These are phyloP conservation scores for Suillus variegatus DNA, from an alignment of 768 basidiomycete species.

Conservation along the genomic window DNA sequence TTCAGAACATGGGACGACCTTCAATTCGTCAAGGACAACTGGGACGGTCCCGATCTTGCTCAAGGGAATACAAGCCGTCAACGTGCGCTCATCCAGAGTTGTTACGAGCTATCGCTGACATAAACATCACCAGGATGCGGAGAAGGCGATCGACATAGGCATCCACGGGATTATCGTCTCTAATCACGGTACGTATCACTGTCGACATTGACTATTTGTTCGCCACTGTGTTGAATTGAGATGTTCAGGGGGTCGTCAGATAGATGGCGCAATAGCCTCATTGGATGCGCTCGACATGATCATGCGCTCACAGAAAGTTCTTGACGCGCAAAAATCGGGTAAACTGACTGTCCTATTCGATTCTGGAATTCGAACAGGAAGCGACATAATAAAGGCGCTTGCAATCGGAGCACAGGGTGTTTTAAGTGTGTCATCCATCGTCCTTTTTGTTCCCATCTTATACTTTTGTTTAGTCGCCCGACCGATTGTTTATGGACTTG, in stretches of 20 bases:
- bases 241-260: slow-evolving; percentile 64
- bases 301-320: slow-evolving; percentile 60
- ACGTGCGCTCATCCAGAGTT: slow-evolving; percentile 8
- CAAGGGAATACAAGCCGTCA: slow-evolving; percentile 42
- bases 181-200: slow-evolving; percentile 61
- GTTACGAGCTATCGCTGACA: not conserved
- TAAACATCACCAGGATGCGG: slow-evolving; percentile 34
- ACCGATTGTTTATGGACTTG: slow-evolving; percentile 49
- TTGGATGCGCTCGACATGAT: slow-evolving; percentile 71
- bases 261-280: slow-evolving; percentile 78
- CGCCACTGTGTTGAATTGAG: not conserved
- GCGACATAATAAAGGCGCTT: slow-evolving; percentile 56
- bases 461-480: slow-evolving; percentile 34
- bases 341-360: slow-evolving; percentile 73
- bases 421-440: slow-evolving; percentile 32
- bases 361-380: slow-evolving; percentile 55
- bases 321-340: slow-evolving; percentile 56
- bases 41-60: slow-evolving; percentile 51
- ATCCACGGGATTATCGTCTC: slow-evolving; percentile 78
- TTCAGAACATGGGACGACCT: slow-evolving; percentile 50
- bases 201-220: not conserved
- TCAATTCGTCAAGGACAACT: slow-evolving; percentile 42
- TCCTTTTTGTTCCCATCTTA: not conserved
- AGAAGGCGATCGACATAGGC: slow-evolving; percentile 62
- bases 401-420: slow-evolving; percentile 59